phyloP scores from a whole-genome alignment of 345 rosid species.

The Rhodomyrtus tomentosa region DNA sequence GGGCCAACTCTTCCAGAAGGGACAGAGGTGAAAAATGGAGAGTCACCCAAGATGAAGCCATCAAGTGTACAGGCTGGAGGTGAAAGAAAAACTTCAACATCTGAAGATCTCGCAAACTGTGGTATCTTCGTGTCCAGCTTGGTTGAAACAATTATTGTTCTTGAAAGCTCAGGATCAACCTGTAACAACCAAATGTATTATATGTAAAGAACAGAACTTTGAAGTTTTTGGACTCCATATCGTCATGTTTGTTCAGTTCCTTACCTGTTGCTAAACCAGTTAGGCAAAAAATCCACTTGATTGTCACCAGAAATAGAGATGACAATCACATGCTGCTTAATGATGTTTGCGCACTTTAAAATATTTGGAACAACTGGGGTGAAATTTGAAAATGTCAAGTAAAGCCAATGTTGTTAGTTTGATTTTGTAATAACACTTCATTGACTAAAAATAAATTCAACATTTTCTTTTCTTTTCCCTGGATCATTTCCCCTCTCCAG shows the following conservation, averaged over 20 bases:
- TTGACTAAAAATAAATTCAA: not conserved
- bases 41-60: conserved; percentile 77
- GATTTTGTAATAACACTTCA: not conserved
- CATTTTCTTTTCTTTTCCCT: not conserved
- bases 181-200: conserved; percentile 17
- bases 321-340: not conserved
- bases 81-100: conserved; percentile 89
- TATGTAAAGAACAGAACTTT: not conserved
- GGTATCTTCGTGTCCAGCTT: conserved; percentile 94
- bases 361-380: not conserved
- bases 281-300: not conserved
- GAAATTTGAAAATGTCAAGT: not conserved
- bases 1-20: conserved; percentile 95
- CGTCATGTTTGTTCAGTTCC: not conserved
- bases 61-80: conserved; percentile 80
- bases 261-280: not conserved
- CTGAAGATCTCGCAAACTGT: conserved; percentile 79
- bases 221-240: not conserved
- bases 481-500: not conserved
- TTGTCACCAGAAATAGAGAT: not conserved
- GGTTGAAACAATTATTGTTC: conserved; percentile 81
- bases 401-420: not conserved
- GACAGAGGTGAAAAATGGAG: conserved; percentile 91
- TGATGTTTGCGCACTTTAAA: not conserved
- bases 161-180: conserved; percentile 94